Evolutionary conservation across 768 basidiomycete genomes (phyloP).

Genomic region (Amanita pseudoporphyria): DNA sequence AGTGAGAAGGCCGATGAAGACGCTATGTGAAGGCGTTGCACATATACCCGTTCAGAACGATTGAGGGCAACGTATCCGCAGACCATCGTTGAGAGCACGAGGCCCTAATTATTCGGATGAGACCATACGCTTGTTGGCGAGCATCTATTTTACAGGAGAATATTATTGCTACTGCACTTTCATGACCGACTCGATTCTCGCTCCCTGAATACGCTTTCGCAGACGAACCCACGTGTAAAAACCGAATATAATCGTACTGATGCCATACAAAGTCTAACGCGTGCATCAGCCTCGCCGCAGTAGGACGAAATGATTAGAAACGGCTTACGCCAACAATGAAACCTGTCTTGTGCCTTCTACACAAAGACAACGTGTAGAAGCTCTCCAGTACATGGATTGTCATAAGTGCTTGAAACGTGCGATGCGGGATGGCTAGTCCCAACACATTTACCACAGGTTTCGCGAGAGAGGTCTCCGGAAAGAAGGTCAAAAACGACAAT

Average conservation of each 20-base stretch:
- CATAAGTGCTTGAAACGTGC: conserved; percentile 22
- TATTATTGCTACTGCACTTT: conserved; percentile 41
- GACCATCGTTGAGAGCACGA: neutral
- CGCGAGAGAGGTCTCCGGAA: neutral
- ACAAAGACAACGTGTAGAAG: conserved; percentile 37
- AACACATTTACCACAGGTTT: neutral
- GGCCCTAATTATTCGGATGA: neutral
- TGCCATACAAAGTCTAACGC: conserved; percentile 42
- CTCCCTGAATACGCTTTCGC: conserved; percentile 48
- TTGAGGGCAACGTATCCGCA: too few species aligned
- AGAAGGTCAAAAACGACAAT: neutral
- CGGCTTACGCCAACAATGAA: conserved; percentile 27
- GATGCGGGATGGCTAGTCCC: conserved; percentile 12
- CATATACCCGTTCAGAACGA: neutral
- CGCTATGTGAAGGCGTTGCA: neutral
- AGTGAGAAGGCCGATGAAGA: neutral
- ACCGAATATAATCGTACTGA: conserved; percentile 42
- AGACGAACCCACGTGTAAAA: conserved; percentile 46
- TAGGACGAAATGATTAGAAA: neutral
- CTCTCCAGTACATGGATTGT: conserved; percentile 36
- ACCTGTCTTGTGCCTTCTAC: conserved; percentile 39
- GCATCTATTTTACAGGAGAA: neutral
- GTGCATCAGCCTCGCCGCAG: neutral
- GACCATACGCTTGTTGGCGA: neutral
- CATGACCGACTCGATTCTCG: conserved; percentile 74